Base-by-base conservation (phyloP, 257 asterid genomes). In the Avicennia marina region DNA sequence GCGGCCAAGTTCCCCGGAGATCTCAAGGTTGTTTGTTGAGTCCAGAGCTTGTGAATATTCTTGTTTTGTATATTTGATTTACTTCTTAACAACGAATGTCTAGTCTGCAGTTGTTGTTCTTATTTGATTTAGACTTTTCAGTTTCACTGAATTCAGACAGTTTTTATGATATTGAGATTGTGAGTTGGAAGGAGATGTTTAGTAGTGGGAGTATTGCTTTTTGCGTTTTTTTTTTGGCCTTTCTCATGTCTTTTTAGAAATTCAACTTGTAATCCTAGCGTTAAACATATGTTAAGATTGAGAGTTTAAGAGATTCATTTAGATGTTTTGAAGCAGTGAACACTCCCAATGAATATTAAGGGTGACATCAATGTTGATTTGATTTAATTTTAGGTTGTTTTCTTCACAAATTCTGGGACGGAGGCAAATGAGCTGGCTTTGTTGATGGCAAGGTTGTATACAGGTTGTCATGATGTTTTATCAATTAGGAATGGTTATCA, bases 401-500 rank as follows among this genome's bases (percentile, higher is more conserved):
- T 83, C 81, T 88, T 91, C 68, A 91, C 95, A 4, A 91, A 91
- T 72, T 91, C 98, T 11, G 98, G 95, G 66, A 91, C 98, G 0
- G 96, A 91, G 76, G 98, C 95, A 6, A 91, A 91, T 42, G 98
- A 91, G 73, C 77, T 88, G 67, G 98, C 96, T 16, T 56, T 91
- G 70, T 27, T 91, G 86, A 88, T 91, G 95, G 81, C 98, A 0
- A 70, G 87, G 34, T 61, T 88, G 60, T 77, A 91, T 65, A 81
- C 94, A 0, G 78, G 90, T 2, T 83, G 85, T 66, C 84, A 85
- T 4, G 98, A 91, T 59, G 82, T 91, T 40, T 71, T 91, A 18
- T 85, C 98, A 11, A 43, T 91, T 17, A 83, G 98, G 82, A 91
- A 88, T 39, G 87, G 90, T 3, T 85, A 91, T 73, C 98, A 91